Base-by-base conservation (phyloP, 2,329 filamentous ascomycete genomes). In the Zasmidium citrigriseum region DNA sequence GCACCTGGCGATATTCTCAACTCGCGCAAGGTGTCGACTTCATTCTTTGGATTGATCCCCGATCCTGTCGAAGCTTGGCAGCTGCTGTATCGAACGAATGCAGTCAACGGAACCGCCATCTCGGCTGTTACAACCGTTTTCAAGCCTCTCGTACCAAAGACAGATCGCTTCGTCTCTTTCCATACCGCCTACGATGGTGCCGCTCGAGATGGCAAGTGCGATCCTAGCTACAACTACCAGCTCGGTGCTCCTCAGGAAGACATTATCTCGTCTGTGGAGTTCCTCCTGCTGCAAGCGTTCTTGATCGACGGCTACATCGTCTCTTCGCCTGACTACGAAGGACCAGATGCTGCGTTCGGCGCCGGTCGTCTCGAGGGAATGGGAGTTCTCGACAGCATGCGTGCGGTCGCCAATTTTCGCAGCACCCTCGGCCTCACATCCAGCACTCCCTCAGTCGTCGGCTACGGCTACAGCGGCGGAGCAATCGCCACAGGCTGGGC, bases 401-500 rank as follows among this genome's bases (percentile, higher is more conserved):
- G 79, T 4, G 78, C 78, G 7, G 72, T 76, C 0, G 57, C 74
- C 11, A 65, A 68, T 7, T 70, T 52, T 20, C 55, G 54, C 3
- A 49, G 52, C 1, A 67, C 69, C 4, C 67, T 78, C 0, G 62
- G 63, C 16, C 54, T 71, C 14, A 52, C 57, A 1, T 63, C 56
- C 10, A 46, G 27, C n/a, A 64, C 55, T 2, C 64, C 66, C 3
- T 70, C 62, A 3, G 68, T 78, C 45, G 75, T 77, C 2, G 68
- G 84, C 55, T 82, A 79, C 76, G 83, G 83, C 0, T 86, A 85
- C 64, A 83, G 79, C 0, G 83, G 83, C 3, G 83, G 83, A 9
- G 77, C 78, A 2, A 66, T 85, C 23, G 81, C 82, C 0, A 78
- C 74, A 1, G 80, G 79, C 24, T 82, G 77, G 75, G 82, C 82